phyloP scores from a whole-genome alignment of 192 early-diverging fungal species.

The Backusella macrospora region DNA sequence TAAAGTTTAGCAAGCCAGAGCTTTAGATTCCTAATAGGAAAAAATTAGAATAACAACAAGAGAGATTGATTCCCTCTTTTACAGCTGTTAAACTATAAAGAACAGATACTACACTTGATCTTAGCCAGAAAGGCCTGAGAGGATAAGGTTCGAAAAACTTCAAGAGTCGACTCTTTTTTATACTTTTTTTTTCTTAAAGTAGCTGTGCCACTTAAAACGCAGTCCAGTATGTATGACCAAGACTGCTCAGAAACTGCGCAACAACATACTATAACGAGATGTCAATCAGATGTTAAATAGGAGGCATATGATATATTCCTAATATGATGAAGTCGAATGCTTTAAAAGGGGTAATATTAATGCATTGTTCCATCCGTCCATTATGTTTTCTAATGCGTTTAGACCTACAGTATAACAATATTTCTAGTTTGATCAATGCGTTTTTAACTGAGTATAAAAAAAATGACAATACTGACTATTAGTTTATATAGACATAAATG shows the following conservation, averaged over 20 bases:
- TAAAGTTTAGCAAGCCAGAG: slow-evolving; percentile 49
- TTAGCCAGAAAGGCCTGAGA: slow-evolving; percentile 82
- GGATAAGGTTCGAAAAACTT: slow-evolving; percentile 43
- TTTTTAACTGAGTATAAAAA: too few relatives aligned
- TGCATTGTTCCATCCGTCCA: too few relatives aligned
- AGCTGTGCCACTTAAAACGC: background rate
- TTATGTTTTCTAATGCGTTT: too few relatives aligned
- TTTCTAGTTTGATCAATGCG: too few relatives aligned
- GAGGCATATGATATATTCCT: too few relatives aligned
- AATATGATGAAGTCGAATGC: too few relatives aligned
- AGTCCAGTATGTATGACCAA: background rate
- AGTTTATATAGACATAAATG: too few relatives aligned
- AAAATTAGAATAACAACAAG: slow-evolving; percentile 66
- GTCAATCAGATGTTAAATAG: too few relatives aligned
- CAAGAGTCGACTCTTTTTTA: background rate
- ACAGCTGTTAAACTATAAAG: slow-evolving; percentile 70
- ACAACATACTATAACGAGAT: too few relatives aligned
- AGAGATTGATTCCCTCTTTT: slow-evolving; percentile 42
- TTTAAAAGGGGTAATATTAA: too few relatives aligned
- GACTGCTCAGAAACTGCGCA: background rate
- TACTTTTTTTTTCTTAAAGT: slow-evolving; percentile 19
- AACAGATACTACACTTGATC: slow-evolving; percentile 92
- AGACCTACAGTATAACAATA: too few relatives aligned
- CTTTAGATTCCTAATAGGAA: slow-evolving; percentile 35
- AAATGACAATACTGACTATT: too few relatives aligned